Conservation (phyloP, 352 stramenopile species). For the Globisporangium irregulare region DNA sequence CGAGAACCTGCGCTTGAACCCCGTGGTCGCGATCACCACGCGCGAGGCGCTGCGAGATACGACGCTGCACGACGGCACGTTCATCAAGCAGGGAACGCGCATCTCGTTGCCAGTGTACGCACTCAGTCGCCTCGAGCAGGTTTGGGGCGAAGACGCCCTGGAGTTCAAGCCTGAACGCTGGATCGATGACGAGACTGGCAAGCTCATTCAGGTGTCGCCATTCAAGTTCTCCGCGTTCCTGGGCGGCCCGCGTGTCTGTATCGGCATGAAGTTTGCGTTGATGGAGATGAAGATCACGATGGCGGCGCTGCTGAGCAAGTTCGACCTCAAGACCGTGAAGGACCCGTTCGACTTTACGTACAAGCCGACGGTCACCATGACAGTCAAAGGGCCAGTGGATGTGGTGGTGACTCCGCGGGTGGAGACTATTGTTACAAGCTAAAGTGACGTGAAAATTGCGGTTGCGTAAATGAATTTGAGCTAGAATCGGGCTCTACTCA, state of each 20-base stretch:
- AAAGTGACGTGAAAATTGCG: not conserved
- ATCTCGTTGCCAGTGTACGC: not conserved
- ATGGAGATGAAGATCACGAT: conserved; percentile 57
- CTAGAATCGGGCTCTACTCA: not conserved
- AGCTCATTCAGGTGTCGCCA: not conserved
- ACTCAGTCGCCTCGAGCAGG: not conserved
- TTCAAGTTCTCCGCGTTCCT: not conserved
- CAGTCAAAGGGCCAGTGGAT: conserved; percentile 33
- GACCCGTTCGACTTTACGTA: conserved; percentile 46
- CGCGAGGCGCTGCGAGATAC: conserved; percentile 31
- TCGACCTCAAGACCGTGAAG: conserved; percentile 43
- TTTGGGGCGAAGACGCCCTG: conserved; percentile 61
- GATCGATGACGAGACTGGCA: conserved; percentile 28
- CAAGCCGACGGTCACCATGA: conserved; percentile 40
- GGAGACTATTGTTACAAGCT: not conserved
- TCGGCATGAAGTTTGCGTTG: not conserved
- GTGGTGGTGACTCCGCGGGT: not conserved
- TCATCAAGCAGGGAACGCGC: not conserved
- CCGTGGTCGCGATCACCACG: conserved; percentile 34
- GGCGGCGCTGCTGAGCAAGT: conserved; percentile 45
- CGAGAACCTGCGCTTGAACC: conserved; percentile 52
- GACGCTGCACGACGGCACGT: conserved; percentile 44
- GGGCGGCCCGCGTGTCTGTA: not conserved
- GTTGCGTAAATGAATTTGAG: not conserved
- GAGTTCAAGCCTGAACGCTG: conserved; percentile 54